phyloP scores from a whole-genome alignment of 805 yeast genomes.

The Metschnikowia reukaufii region DNA sequence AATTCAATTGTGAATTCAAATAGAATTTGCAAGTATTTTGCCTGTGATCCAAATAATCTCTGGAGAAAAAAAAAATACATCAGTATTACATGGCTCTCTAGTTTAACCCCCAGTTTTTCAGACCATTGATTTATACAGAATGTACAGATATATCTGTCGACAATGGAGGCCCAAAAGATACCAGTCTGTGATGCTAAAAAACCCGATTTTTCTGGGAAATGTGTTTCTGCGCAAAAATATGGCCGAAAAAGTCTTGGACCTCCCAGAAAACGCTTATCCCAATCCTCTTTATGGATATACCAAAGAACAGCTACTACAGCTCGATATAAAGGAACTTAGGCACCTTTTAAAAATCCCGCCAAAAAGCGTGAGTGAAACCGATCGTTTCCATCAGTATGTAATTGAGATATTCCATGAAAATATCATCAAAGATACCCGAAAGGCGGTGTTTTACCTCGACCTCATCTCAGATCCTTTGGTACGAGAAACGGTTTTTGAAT shows the following conservation, averaged over 20 bases:
- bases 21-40: too few species aligned
- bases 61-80: too few species aligned
- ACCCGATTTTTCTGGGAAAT: conserved; percentile 2
- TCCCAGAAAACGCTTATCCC: conserved; percentile 27
- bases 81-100: too few species aligned
- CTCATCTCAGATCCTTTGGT: conserved; percentile 23
- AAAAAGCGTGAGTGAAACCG: conserved; percentile 25
- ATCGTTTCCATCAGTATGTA: conserved; percentile 29
- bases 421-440: conserved; percentile 27
- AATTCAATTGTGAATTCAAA: too few species aligned
- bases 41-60: too few species aligned
- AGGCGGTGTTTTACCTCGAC: conserved; percentile 22
- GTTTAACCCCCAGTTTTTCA: neutral
- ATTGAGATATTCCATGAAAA: conserved; percentile 31
- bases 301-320: conserved; percentile 25
- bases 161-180: neutral
- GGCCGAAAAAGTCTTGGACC: conserved; percentile 7
- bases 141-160: conserved; percentile 2
- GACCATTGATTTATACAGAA: neutral
- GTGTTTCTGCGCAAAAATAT: conserved; percentile 7
- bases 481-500: conserved; percentile 17
- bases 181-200: neutral
- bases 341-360: conserved; percentile 31
- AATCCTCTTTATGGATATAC: conserved; percentile 36
- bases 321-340: conserved; percentile 24